Evolutionary conservation across 2,329 filamentous ascomycete genomes (phyloP).

Genomic region (Pseudogymnoascus sp.): DNA sequence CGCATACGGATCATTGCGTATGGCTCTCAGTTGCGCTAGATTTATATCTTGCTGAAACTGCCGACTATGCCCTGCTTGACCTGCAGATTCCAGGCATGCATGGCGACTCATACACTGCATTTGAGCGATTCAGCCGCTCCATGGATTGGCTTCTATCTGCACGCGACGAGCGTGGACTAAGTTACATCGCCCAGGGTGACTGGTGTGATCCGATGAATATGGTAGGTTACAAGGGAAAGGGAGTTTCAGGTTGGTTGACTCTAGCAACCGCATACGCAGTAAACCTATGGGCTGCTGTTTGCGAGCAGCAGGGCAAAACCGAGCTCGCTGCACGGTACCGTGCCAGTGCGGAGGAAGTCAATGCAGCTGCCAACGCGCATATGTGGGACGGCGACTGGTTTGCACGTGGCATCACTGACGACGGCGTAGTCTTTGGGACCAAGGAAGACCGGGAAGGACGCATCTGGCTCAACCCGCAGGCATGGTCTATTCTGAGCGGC

Average conservation of each 20-base stretch:
- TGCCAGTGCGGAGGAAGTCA: slow-evolving; percentile 37
- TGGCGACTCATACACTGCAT: slow-evolving; percentile 41
- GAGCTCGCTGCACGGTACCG: slow-evolving; percentile 38
- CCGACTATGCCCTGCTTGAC: slow-evolving; percentile 41
- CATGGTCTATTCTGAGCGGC: slow-evolving; percentile 47
- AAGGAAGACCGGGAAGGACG: slow-evolving; percentile 43
- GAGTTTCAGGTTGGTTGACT: slow-evolving; percentile 51
- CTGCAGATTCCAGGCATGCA: slow-evolving; percentile 35
- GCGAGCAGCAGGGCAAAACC: slow-evolving; percentile 35
- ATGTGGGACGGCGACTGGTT: slow-evolving; percentile 51
- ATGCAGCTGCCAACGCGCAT: slow-evolving; percentile 41
- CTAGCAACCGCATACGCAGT: slow-evolving; percentile 46
- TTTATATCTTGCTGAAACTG: slow-evolving; percentile 47
- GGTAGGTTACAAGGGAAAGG: slow-evolving; percentile 50
- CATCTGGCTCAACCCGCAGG: slow-evolving; percentile 51
- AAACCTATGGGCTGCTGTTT: slow-evolving; percentile 45
- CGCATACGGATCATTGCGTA: slow-evolving; percentile 51
- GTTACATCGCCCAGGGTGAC: slow-evolving; percentile 50
- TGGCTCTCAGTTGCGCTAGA: slow-evolving; percentile 49
- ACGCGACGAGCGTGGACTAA: slow-evolving; percentile 45
- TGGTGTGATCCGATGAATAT: slow-evolving; percentile 57
- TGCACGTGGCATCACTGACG: slow-evolving; percentile 49
- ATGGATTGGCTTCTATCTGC: slow-evolving; percentile 48
- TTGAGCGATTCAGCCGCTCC: slow-evolving; percentile 46
- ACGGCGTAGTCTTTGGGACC: slow-evolving; percentile 43